Evolutionary conservation across 2,329 filamentous ascomycete genomes (phyloP).

Genomic region (Venturia pyrina): DNA sequence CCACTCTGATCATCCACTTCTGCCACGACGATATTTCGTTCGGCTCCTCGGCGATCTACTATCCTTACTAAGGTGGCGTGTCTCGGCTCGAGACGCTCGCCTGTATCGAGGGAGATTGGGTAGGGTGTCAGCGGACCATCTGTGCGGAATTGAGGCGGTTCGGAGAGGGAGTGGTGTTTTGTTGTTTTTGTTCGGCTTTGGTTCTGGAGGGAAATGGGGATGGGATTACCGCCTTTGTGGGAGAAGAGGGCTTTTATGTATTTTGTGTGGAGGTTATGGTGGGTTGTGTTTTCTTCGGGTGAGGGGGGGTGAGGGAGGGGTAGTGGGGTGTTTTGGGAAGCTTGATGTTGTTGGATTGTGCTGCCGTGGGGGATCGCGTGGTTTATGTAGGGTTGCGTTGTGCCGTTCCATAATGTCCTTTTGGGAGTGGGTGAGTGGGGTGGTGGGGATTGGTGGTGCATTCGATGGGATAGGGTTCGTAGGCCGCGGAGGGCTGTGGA

Average conservation of each 20-base stretch:
- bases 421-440: background rate
- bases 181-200: background rate
- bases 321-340: background rate
- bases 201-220: no score
- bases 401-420: slow-evolving; percentile 1
- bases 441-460: no score
- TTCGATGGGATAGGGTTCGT: background rate
- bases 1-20: slow-evolving; percentile 8
- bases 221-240: background rate
- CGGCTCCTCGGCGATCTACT: background rate
- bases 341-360: slow-evolving; percentile 3
- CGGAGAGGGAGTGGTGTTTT: background rate
- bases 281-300: background rate
- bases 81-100: slow-evolving; percentile 6
- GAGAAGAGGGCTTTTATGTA: slow-evolving; percentile 2
- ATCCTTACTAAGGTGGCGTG: slow-evolving; percentile 2
- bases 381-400: slow-evolving; percentile 7
- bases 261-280: background rate
- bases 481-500: background rate
- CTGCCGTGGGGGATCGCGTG: background rate
- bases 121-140: slow-evolving; percentile 5
- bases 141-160: slow-evolving; percentile 3
- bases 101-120: slow-evolving; percentile 7
- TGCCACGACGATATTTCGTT: background rate
- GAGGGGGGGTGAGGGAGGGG: background rate